phyloP scores from a whole-genome alignment of 257 asterid genomes.

The Dorcoceras hygrometricum region DNA sequence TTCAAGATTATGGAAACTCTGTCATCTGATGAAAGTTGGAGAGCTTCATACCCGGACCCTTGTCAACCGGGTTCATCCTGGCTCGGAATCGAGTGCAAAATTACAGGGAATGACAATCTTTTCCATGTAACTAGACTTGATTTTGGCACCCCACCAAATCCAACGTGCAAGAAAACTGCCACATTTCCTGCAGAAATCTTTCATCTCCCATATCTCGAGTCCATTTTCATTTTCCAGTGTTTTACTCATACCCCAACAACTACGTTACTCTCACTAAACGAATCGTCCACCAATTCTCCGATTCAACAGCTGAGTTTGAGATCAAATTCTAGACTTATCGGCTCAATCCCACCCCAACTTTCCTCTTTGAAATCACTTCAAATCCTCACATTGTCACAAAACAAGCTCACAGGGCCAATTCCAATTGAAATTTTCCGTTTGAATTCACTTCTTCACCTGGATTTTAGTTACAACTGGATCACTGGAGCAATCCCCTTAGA shows the following conservation, averaged over 20 bases:
- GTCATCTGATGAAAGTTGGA: slow-evolving; percentile 61
- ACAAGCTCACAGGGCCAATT: slow-evolving; percentile 51
- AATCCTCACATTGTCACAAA: slow-evolving; percentile 75
- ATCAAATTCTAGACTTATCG: slow-evolving; percentile 62
- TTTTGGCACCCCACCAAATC: slow-evolving; percentile 70
- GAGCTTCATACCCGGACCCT: slow-evolving; percentile 64
- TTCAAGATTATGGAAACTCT: slow-evolving; percentile 70
- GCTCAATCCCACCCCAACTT: slow-evolving; percentile 62
- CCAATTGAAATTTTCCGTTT: slow-evolving; percentile 46
- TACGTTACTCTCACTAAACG: slow-evolving; percentile 31
- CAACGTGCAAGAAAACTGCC: slow-evolving; percentile 66
- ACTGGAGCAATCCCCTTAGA: slow-evolving; percentile 45
- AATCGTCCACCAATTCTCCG: slow-evolving; percentile 28
- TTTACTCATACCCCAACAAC: slow-evolving; percentile 44
- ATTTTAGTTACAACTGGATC: slow-evolving; percentile 71
- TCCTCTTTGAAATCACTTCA: slow-evolving; percentile 62
- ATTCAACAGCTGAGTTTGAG: slow-evolving; percentile 65
- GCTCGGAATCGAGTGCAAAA: slow-evolving; percentile 72
- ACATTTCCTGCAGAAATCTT: slow-evolving; percentile 68
- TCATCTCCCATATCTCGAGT: slow-evolving; percentile 59
- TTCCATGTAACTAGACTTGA: slow-evolving; percentile 69
- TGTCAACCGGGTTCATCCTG: slow-evolving; percentile 65
- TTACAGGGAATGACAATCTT: slow-evolving; percentile 24
- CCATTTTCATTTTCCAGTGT: slow-evolving; percentile 69
- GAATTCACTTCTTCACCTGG: slow-evolving; percentile 61